phyloP scores from a whole-genome alignment of 495 filamentous ascomycete genomes.

The Hyaloscypha hepaticicola region DNA sequence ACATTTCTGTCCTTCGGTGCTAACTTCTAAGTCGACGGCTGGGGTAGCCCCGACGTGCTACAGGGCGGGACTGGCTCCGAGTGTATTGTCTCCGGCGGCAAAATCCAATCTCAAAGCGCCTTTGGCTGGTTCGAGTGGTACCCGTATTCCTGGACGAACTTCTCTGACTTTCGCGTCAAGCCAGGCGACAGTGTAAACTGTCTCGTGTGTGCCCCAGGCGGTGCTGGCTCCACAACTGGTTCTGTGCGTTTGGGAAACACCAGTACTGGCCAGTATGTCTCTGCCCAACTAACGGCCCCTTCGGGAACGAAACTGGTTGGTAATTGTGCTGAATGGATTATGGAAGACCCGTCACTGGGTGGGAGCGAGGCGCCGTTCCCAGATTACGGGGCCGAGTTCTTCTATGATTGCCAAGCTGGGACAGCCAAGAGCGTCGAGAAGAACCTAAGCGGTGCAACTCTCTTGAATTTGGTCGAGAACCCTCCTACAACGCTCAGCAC shows the following conservation, averaged over 20 bases:
- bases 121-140: background rate
- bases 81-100: background rate
- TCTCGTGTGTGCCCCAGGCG: background rate
- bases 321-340: background rate
- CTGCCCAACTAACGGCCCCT: background rate
- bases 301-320: background rate
- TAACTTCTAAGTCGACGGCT: no score
- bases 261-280: background rate
- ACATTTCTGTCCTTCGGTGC: no score
- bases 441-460: background rate
- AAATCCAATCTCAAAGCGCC: background rate
- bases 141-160: background rate
- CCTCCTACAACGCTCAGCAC: background rate
- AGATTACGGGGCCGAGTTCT: constrained; percentile 1
- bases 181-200: background rate
- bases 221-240: background rate
- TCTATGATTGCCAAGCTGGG: constrained; percentile 1
- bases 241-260: background rate
- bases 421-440: background rate
- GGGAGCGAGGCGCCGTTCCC: background rate
- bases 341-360: background rate
- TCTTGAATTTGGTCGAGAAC: background rate
- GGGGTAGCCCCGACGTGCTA: no score
- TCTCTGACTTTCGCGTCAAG: background rate
- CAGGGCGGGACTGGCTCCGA: background rate